phyloP scores from a whole-genome alignment of 192 early-diverging fungal species.

The Rhizophagus clarus region DNA sequence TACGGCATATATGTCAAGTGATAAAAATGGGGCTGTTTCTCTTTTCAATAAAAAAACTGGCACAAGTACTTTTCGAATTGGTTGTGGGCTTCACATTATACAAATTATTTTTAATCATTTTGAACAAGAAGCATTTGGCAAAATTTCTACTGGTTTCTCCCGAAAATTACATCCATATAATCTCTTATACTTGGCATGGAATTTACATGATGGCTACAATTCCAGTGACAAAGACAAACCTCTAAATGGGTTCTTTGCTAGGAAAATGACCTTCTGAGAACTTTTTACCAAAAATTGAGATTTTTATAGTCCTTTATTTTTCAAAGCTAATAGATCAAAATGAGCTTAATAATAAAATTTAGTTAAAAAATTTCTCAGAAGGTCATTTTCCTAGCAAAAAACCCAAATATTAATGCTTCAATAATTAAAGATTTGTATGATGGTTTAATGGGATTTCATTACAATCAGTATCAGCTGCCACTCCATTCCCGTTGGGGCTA shows the following conservation, averaged over 20 bases:
- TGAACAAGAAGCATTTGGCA: neutral
- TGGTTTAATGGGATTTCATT: neutral
- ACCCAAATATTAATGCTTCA: neutral
- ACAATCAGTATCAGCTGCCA: neutral
- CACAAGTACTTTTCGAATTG: neutral
- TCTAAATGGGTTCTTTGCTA: too few relatives aligned
- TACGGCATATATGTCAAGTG: neutral
- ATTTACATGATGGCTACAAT: neutral
- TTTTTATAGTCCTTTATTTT: too few relatives aligned
- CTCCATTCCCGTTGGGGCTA: neutral
- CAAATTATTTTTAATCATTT: neutral
- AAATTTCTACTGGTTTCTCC: neutral
- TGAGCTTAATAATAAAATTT: too few relatives aligned
- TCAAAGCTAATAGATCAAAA: too few relatives aligned
- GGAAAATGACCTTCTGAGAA: too few relatives aligned
- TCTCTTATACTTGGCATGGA: neutral
- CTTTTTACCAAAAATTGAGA: too few relatives aligned
- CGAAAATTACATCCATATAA: neutral
- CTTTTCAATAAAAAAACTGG: constrained; percentile 3
- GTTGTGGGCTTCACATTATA: neutral
- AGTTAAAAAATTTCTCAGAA: too few relatives aligned
- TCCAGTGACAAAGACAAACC: neutral
- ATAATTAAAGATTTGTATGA: constrained; percentile 4
- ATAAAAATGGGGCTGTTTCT: neutral
- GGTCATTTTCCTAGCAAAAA: too few relatives aligned